Evolutionary conservation across 2,329 filamentous ascomycete genomes (phyloP), one percentile per base, ranked within the genome.

Genomic region (Ophiostoma ulmi): DNA sequence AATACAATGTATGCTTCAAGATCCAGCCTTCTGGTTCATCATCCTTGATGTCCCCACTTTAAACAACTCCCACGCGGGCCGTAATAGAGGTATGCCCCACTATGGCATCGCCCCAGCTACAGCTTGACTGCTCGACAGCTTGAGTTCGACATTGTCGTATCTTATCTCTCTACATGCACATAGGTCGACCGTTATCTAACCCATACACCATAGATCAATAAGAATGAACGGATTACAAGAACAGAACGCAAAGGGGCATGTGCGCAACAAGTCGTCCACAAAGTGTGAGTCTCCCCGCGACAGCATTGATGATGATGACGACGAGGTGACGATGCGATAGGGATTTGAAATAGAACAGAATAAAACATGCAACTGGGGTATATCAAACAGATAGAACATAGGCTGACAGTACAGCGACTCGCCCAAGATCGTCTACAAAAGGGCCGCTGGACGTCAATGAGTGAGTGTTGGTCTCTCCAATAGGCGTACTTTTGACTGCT

Each of bases 361-460:
- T 17, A 22, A 14, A 26, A 35, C 66, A 26, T 35, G 67, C 26
- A 5, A 17, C 44, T 48, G 44, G 17, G 44, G n/a, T 17, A 58
- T 22, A 31, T 14, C 20, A 48, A 48, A n/a, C 44, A 48, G 5
- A n/a, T 8, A 20, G 17, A 39, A 48, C 44, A 48, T 20, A 48
- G 44, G 17, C 44, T 48, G 44, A 22, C 4, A 35, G 7, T 31
- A 14, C 74, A 87, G 86, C 85, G 65, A 80, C 85, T n/a, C 81
- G 89, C 64, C 86, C 90, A 10, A 84, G 90, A 68, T 88, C 90
- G 61, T 86, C 90, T 64, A 95, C 92, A 5, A 91, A 89, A 79
- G 92, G 92, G 0, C 93, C 93, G 4, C 82, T 97, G 26, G 92
- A 95, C 76, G 81, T 83, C 73, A 87, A 90, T 73, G 90, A 94